Base-by-base conservation (phyloP, 176 grass and related monocot genomes). In the Phoenix dactylifera region DNA sequence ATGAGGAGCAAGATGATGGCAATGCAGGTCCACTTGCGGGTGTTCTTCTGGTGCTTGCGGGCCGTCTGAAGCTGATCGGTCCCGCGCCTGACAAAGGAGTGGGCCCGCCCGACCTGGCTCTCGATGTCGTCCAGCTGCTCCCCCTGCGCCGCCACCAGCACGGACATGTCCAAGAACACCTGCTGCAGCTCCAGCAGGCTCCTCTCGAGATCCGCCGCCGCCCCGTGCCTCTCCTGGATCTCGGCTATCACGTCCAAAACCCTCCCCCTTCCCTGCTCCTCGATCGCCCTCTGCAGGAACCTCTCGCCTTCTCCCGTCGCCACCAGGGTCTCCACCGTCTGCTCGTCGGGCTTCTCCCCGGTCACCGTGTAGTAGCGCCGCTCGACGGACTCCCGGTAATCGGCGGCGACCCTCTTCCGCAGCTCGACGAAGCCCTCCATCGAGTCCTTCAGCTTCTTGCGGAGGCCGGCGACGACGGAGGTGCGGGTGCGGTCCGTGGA, bases 91-190 rank as follows among this genome's bases (percentile, higher is more conserved):
- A 95, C 72, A 53, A 95, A 95, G 0, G 91, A 90, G 2, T 76
- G 10, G 0, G 91, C 91, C 0, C 84, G 72, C 0, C 83, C 86
- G 1, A 95, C 91, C 60, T 95, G 75, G 3, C 74, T 80, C 80
- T 95, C 86, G 58, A 95, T 95, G 64, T 90, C 83, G 32, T 95
- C 74, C 16, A 95, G 78, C 72, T 95, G 91, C 83, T 95, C 86
- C 15, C 91, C 91, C 78, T 95, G 91, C 56, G 77, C 72, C 15
- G 30, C 70, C 56, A 95, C 91, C 15, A 95, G 83, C 26, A 95
- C 91, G 0, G 91, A 82, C 91, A 95, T 95, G 86, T 90, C 91
- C 71, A 87, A 82, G 80, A 95, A 95, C 57, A 95, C 91, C 74
- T 95, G 91, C 68, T 95, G 91, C 55, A 95, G 86, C 86, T 95